Evolutionary conservation across 352 stramenopile species (phyloP).

Genomic region (Discostella stelligera): DNA sequence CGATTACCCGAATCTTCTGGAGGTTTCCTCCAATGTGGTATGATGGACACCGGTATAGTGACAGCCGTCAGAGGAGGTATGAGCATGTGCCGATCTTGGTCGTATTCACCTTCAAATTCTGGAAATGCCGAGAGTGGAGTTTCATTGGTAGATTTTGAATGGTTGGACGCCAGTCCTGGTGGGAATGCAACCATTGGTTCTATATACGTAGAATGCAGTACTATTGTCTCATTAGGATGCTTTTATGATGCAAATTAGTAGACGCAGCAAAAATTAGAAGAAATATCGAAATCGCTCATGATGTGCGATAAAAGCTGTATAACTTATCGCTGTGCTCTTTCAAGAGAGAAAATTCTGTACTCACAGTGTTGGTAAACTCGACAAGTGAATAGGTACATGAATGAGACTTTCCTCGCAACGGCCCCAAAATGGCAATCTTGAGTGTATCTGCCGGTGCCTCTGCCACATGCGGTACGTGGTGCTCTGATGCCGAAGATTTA

Average conservation of each 20-base stretch:
- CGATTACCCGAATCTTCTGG: constrained; percentile 14
- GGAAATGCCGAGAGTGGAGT: constrained; percentile 10
- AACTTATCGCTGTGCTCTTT: too few species aligned
- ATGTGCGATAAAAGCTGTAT: too few species aligned
- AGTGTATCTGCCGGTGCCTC: constrained; percentile 41
- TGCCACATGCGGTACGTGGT: background rate
- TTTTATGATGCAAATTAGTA: constrained; percentile 16
- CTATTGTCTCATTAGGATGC: constrained; percentile 44
- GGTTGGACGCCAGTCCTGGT: constrained; percentile 1
- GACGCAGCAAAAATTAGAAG: constrained; percentile 7
- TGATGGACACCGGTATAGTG: constrained; percentile 48
- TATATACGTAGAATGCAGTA: constrained; percentile 55
- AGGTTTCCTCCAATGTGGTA: constrained; percentile 42
- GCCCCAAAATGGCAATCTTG: constrained; percentile 42
- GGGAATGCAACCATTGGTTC: constrained; percentile 51
- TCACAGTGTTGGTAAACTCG: constrained; percentile 61
- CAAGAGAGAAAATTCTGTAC: constrained; percentile 12
- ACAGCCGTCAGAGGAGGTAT: constrained; percentile 38
- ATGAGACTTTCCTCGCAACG: constrained; percentile 25
- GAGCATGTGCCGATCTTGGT: constrained; percentile 28
- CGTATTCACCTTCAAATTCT: constrained; percentile 31
- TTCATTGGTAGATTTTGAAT: constrained; percentile 11
- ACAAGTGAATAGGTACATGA: constrained; percentile 51
- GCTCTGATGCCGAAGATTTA: background rate
- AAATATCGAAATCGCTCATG: constrained; percentile 1